Base-by-base conservation (phyloP, 306 rosid genomes). In the Gynostemma pentaphyllum region DNA sequence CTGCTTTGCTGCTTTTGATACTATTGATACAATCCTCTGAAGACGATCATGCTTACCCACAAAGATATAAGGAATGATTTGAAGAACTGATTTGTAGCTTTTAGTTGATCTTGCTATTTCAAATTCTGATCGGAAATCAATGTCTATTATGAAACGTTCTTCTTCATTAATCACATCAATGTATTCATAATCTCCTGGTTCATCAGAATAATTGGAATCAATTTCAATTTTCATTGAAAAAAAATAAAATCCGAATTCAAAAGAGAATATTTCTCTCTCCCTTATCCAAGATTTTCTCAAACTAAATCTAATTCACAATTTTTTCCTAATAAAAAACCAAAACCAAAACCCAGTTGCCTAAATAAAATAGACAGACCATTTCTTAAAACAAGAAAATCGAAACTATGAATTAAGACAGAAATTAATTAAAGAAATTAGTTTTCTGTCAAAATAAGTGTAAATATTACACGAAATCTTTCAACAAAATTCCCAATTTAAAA, bases 81-180 rank as follows among this genome's bases (percentile, higher is more conserved):
- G 95, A 7, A 86, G 90, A 54, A 88, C 78, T 26, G 84, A 72
- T 68, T 84, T 88, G 78, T 86, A 94, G 0, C 82, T 69, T 18
- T 88, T 95, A 1, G 99, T 94, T 2, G 97, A 78, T 45, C 99
- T 81, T 5, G 99, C 99, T 27, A 94, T 79, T 75, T 94, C 99
- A 45, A 94, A 94, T 78, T 92, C 95, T 8, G 96, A 88, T 75
- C 86, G 82, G 65, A 92, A 88, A 77, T 92, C 99, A 7, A 92
- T 74, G 68, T 92, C 99, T 34, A 92, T 71, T 52, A 92, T 45
- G 78, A 92, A 36, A 46, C 95, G 85, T 74, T 88, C 95, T n/a
- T 83, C 85, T 41, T 86, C 85, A 14, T 78, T 76, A 3, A 81
- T 55, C 69, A 82, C 99, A 68, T 92, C 99, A 24, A 86, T 79